Base-by-base conservation (phyloP, 2,329 filamentous ascomycete species). In the Aspergillus fijiensis region DNA sequence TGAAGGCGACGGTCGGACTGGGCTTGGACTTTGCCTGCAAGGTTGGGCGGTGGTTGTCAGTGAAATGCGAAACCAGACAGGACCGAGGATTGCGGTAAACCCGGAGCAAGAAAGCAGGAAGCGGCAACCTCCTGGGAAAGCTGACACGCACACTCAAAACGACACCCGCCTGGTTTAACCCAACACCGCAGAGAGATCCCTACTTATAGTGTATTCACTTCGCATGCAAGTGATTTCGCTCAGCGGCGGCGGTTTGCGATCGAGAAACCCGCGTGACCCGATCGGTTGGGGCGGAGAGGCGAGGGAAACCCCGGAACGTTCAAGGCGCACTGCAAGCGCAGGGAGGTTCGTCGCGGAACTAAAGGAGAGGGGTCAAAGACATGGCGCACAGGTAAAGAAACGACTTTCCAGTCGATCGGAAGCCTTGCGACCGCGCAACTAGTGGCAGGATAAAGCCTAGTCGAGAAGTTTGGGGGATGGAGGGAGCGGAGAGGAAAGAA, bases 251-350 rank as follows among this genome's bases (percentile, higher is more conserved):
- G 45, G 33, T 50, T 51, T 48, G 54, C 47, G 55, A 48, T 50
- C 51, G 45, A 58, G 27, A 60, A 55, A 53, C 47, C 61, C 58
- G 60, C 48, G 60, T 62, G 52, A 25, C 39, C 27, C 45, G 54
- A 62, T 64, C 63, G 65, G 63, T 60, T 59, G 58, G 65, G 27
- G 59, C 62, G 59, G 58, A 57, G 58, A 55, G 61, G 62, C 65
- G 63, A 68, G 57, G 58, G 60, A 60, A 60, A 29, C 27, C 27
- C 55, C 56, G 51, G 51, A 59, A 60, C 52, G 63, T 29, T 58
- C 52, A 61, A 61, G 64, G 52, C 53, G 60, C 61, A 58, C 60
- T 60, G 61, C 60, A 51, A 53, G 62, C 56, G 65, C 60, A 65
- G 56, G 55, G 51, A 48, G 55, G 51, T 58, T 19, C 12, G 39